Evolutionary conservation across 129 eudicot genomes (phyloP).

Genomic region (Ambrosia artemisiifolia): DNA sequence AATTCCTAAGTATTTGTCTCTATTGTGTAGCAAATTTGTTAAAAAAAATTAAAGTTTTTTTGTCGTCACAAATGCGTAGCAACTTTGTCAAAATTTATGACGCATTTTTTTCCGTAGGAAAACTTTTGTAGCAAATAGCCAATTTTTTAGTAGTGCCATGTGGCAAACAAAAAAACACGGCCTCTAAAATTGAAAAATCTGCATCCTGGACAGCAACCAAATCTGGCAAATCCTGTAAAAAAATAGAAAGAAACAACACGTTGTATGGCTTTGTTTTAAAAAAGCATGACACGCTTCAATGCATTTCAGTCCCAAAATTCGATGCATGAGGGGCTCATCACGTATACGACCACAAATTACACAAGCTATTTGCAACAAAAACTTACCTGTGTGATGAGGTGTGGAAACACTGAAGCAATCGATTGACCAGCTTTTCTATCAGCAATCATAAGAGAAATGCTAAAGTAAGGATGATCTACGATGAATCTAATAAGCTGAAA

Average conservation of each 20-base stretch:
- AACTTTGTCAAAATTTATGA: no score
- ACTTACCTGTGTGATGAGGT: conserved; percentile 68
- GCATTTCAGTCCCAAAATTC: no score
- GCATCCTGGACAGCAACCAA: conserved; percentile 92
- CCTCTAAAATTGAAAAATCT: conserved; percentile 86
- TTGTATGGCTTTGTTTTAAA: no score
- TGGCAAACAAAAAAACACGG: conserved; percentile 98
- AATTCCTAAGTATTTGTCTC: no score
- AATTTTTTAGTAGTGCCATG: conserved; percentile 99
- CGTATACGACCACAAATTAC: background rate
- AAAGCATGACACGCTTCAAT: no score
- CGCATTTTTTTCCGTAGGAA: no score
- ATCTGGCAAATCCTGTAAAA: conserved; percentile 77
- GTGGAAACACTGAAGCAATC: conserved; percentile 92
- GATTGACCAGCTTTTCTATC: conserved; percentile 99
- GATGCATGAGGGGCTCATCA: no score
- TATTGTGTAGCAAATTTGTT: no score
- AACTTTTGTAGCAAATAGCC: no score
- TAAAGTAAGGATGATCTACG: conserved; percentile 74
- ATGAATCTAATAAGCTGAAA: conserved; percentile 86
- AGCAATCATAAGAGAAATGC: conserved; percentile 88
- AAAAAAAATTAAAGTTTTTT: no score
- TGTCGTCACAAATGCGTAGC: no score
- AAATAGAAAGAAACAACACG: background rate
- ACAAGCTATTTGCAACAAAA: background rate